phyloP scores from a whole-genome alignment of 495 filamentous ascomycete genomes.

The Astrothelium macrocarpum region DNA sequence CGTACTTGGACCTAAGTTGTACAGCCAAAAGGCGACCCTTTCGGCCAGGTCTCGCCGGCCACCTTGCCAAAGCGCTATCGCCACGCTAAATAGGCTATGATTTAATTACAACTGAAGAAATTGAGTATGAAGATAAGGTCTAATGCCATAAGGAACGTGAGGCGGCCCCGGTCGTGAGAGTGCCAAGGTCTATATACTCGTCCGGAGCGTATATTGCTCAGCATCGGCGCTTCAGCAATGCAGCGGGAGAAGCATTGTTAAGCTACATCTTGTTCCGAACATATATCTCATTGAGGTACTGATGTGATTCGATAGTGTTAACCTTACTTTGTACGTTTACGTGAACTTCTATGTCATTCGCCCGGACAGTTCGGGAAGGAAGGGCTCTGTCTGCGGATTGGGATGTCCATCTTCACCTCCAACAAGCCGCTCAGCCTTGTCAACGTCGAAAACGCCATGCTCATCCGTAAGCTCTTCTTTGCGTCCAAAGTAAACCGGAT shows the following conservation, averaged over 20 bases:
- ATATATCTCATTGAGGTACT: background rate
- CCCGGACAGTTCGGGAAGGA: background rate
- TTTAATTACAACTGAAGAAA: background rate
- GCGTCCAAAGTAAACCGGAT: slow-evolving; percentile 16
- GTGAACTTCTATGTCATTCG: background rate
- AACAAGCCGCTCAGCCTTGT: background rate
- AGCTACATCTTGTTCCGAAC: background rate
- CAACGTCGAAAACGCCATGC: slow-evolving; percentile 11
- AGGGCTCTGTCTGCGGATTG: background rate
- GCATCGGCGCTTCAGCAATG: background rate
- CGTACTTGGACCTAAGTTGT: too few species aligned
- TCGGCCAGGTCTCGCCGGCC: background rate
- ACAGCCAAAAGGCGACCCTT: background rate
- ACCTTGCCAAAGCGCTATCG: background rate
- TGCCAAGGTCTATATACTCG: background rate
- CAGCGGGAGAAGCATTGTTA: background rate
- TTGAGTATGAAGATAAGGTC: background rate
- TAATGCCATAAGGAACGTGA: background rate
- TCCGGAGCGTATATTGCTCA: background rate
- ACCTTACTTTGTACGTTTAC: background rate
- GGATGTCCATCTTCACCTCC: background rate
- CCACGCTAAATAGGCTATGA: background rate
- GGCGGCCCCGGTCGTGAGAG: background rate
- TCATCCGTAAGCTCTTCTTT: slow-evolving; percentile 20
- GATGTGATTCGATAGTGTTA: background rate